These are phyloP conservation scores for Auricularia sp. DNA, from an alignment of 768 basidiomycete genomes.

Conservation along the genomic window DNA sequence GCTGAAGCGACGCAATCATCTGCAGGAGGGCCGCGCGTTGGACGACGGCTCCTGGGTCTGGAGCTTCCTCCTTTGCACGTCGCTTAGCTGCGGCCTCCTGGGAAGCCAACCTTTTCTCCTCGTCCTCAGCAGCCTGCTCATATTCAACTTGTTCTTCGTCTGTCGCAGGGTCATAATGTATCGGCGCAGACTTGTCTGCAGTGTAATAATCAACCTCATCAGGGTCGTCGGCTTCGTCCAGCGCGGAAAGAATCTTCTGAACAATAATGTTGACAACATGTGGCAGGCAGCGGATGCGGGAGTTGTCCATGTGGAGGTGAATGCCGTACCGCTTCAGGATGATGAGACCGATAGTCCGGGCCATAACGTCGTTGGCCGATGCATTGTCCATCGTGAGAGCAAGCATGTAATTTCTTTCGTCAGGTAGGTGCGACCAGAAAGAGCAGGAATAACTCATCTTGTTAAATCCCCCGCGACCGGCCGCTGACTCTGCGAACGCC, in stretches of 20 bases:
- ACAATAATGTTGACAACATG: slow-evolving; percentile 30
- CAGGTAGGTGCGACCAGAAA: background rate
- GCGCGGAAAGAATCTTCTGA: slow-evolving; percentile 20
- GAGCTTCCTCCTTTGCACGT: slow-evolving; percentile 11
- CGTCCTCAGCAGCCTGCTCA: slow-evolving; percentile 11
- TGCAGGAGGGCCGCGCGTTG: slow-evolving; percentile 6
- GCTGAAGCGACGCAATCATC: slow-evolving; percentile 11
- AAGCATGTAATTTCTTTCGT: slow-evolving; percentile 11
- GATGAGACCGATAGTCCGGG: slow-evolving; percentile 14
- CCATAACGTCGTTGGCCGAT: slow-evolving; percentile 24
- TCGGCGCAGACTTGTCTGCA: slow-evolving; percentile 20
- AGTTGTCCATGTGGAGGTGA: slow-evolving; percentile 17
- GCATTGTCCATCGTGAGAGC: slow-evolving; percentile 27
- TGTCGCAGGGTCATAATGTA: slow-evolving; percentile 21
- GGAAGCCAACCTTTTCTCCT: slow-evolving; percentile 11
- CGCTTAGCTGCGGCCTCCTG: background rate
- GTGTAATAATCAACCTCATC: slow-evolving; percentile 20
- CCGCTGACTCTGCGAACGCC: slow-evolving; percentile 19
- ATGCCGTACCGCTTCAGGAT: slow-evolving; percentile 13
- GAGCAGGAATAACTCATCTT: slow-evolving; percentile 24
- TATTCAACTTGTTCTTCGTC: slow-evolving; percentile 16
- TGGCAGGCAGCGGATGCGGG: slow-evolving; percentile 25
- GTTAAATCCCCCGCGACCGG: slow-evolving; percentile 18
- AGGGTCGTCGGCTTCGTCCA: slow-evolving; percentile 20
- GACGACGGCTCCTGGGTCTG: slow-evolving; percentile 15